Percentiles rank a stretch among this genome's conserved stretches.
Conservation (phyloP, 2,329 filamentous ascomycete species). For the Fusarium oxysporum region DNA sequence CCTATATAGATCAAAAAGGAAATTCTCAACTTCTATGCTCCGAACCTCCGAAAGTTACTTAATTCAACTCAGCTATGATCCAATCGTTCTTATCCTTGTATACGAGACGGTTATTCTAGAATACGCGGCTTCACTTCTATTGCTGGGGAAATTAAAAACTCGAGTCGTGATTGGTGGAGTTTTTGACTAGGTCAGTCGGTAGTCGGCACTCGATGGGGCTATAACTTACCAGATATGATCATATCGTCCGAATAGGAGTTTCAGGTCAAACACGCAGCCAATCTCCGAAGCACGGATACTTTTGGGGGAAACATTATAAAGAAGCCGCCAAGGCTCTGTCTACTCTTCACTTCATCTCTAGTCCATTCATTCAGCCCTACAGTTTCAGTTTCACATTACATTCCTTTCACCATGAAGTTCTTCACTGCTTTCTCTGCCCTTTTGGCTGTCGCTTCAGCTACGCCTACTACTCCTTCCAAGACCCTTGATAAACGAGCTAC, state of each 20-base stretch:
- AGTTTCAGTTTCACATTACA: neutral
- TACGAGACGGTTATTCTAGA: slow-evolving; percentile 1
- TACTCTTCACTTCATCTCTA: neutral
- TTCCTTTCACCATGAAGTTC: slow-evolving; percentile 40
- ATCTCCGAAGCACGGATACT: slow-evolving; percentile 4
- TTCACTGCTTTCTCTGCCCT: slow-evolving; percentile 43
- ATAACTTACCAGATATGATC: slow-evolving; percentile 21
- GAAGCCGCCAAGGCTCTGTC: slow-evolving; percentile 2
- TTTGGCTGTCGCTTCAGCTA: slow-evolving; percentile 45
- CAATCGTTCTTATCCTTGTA: neutral
- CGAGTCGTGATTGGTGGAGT: slow-evolving; percentile 24
- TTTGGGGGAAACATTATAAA: neutral
- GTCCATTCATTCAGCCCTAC: neutral
- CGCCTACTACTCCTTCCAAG: slow-evolving; percentile 42
- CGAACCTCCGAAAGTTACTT: neutral
- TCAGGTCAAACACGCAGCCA: slow-evolving; percentile 19
- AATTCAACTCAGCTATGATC: neutral
- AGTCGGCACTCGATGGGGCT: slow-evolving; percentile 27
- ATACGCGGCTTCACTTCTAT: slow-evolving; percentile 16
- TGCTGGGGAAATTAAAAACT: slow-evolving; percentile 29
- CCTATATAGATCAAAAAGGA: neutral
- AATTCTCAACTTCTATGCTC: neutral
- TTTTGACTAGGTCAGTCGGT: slow-evolving; percentile 7
- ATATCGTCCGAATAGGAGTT: slow-evolving; percentile 17
- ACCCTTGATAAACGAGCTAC: slow-evolving; percentile 50